A percentile compares a stretch with the other conserved stretches of the same genome.
phyloP scores from a whole-genome alignment of 331 rosid species.

The Acacia pycnantha region DNA sequence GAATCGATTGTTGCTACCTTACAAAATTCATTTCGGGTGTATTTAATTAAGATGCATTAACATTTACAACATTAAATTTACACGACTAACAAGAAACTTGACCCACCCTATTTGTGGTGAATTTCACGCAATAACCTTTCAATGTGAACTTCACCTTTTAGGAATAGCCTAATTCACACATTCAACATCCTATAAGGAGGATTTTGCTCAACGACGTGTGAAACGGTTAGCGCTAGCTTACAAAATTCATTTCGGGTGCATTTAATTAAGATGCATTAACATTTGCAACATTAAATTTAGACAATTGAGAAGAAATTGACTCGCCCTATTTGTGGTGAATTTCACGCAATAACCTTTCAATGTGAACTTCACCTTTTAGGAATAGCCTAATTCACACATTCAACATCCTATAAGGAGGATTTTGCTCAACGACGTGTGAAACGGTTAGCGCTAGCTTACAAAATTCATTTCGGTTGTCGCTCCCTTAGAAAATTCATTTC shows the following conservation, averaged over 20 bases:
- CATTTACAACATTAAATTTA: background rate
- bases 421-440: too few relatives aligned
- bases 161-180: background rate
- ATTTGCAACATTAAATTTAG: background rate
- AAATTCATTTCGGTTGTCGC: too few relatives aligned
- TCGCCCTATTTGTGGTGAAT: background rate
- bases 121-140: background rate
- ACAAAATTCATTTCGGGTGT: too few relatives aligned
- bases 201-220: background rate
- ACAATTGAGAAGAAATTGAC: background rate
- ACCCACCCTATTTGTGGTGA: background rate
- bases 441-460: too few relatives aligned
- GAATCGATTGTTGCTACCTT: too few relatives aligned
- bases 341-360: background rate
- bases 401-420: too few relatives aligned
- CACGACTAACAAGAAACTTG: background rate
- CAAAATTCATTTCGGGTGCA: too few relatives aligned
- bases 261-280: background rate
- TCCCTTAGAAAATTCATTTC: too few relatives aligned
- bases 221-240: fast-evolving
- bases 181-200: too few relatives aligned
- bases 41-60: background rate
- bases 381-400: background rate
- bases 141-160: background rate
- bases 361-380: background rate